Base-by-base conservation (phyloP, 129 eudicot species). In the Flaveria brownii region DNA sequence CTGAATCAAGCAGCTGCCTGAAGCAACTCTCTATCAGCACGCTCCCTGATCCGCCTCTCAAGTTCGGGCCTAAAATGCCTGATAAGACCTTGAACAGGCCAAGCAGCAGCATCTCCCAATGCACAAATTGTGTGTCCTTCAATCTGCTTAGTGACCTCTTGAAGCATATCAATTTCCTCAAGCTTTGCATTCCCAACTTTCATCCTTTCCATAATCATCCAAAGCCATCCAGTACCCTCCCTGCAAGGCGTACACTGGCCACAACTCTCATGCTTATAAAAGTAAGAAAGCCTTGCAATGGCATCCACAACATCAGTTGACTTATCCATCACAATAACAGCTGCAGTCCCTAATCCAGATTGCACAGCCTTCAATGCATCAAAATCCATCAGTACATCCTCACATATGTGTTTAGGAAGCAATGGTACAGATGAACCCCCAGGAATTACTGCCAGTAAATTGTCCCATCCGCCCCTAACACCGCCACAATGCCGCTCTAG, bases 51-150 rank as follows among this genome's bases (percentile, higher is more conserved):
- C 86, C 98, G 86, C 88, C 96, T 85, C 72, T 90, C 98, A 13
- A 93, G 84, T 83, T 93, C 98, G 0, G 96, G 98, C 65, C 98
- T 88, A 63, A 94, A 94, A 70, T 94, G 98, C 85, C 98, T 87
- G 16, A 91, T 94, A 77, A 94, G 98, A 72, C 98, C 98, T 82
- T 94, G 98, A 83, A 94, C 98, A 22, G 98, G 98, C 98, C 98
- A 94, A 52, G 98, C 98, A 76, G 98, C 98, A 4, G 98, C 98
- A 84, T 93, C 98, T 36, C 98, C 98, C 84, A 93, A 68, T 0
- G 98, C 98, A 82, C 98, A 93, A 49, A 93, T 93, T 0, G 98
- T 93, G 80, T 93, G 98, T 39, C 98, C 98, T 80, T 93, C 98
- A 49, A 93, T 93, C 87, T 93, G 98, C 83, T 93, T 93, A 11